These are phyloP conservation scores for Pythium pectinolyticum DNA, from an alignment of 352 stramenopile species.

Conservation along the genomic window DNA sequence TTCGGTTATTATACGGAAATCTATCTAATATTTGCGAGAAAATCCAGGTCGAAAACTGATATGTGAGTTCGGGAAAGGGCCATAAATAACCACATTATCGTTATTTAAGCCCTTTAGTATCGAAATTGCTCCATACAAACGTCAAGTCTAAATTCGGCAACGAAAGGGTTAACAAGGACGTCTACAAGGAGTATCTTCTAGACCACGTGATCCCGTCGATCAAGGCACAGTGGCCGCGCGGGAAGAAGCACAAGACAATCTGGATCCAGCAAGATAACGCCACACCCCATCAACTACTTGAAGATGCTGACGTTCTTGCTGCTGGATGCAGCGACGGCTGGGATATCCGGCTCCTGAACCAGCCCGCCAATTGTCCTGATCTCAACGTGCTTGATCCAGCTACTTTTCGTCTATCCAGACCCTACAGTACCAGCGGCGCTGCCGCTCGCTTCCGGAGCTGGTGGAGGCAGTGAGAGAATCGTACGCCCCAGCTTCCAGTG, in stretches of 20 bases:
- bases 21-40: too few species aligned
- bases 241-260: slow-evolving; percentile 13
- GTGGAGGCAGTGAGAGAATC: neutral
- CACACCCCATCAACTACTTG: slow-evolving; percentile 10
- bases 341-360: slow-evolving; percentile 24
- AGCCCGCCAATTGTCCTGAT: slow-evolving; percentile 31
- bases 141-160: too few species aligned
- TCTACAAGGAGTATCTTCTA: slow-evolving; percentile 29
- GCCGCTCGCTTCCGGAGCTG: slow-evolving; percentile 3
- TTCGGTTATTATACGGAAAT: too few species aligned
- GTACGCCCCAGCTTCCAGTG: neutral
- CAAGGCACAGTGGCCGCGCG: slow-evolving; percentile 21
- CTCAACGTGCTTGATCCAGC: slow-evolving; percentile 31
- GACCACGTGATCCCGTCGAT: slow-evolving; percentile 27
- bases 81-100: too few species aligned
- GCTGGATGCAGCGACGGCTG: slow-evolving; percentile 17
- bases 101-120: too few species aligned
- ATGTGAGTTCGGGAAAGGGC: too few species aligned
- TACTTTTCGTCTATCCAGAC: slow-evolving; percentile 31
- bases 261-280: slow-evolving; percentile 38
- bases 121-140: too few species aligned
- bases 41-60: too few species aligned
- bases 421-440: slow-evolving; percentile 19
- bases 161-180: too few species aligned
- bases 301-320: slow-evolving; percentile 24